Percentiles rank a stretch among this genome's conserved stretches.
Conservation (phyloP, 805 yeast genomes). For the Starmerella vaccinii region DNA sequence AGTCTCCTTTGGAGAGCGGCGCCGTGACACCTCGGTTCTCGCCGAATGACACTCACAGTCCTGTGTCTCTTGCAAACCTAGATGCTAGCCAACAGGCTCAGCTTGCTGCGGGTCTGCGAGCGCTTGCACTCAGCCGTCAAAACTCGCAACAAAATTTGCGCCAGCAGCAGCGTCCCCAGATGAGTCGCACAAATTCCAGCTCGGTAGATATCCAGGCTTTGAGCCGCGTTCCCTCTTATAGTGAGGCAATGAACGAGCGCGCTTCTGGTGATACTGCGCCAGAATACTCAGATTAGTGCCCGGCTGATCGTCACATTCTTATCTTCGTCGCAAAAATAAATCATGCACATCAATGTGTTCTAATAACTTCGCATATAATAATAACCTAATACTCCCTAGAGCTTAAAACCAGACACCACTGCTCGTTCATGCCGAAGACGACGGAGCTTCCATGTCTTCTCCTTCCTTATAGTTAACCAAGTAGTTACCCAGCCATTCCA, state of each 20-base stretch:
- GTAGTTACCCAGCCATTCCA: slow-evolving; percentile 10
- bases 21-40: slow-evolving; percentile 27
- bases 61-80: slow-evolving; percentile 19
- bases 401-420: too few relatives aligned
- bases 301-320: neutral
- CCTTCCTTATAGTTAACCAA: slow-evolving; percentile 1
- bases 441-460: neutral
- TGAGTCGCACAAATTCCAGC: slow-evolving; percentile 34
- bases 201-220: slow-evolving; percentile 35
- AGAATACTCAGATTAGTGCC: slow-evolving; percentile 38
- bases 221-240: slow-evolving; percentile 75
- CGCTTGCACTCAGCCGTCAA: slow-evolving; percentile 31
- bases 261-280: slow-evolving; percentile 56
- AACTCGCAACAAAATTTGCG: slow-evolving; percentile 26
- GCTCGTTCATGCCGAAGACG: neutral
- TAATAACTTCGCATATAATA: neutral
- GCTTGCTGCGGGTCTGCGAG: slow-evolving; percentile 33
- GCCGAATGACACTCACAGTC: slow-evolving; percentile 5
- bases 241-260: slow-evolving; percentile 52
- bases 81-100: slow-evolving; percentile 32
- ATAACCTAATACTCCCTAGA: neutral
- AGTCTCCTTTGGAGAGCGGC: slow-evolving; percentile 34
- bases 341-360: neutral
- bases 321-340: too few relatives aligned
- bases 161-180: slow-evolving; percentile 27